Conservation (phyloP, 495 filamentous ascomycete genomes). For the Podospora pseudoanserina region DNA sequence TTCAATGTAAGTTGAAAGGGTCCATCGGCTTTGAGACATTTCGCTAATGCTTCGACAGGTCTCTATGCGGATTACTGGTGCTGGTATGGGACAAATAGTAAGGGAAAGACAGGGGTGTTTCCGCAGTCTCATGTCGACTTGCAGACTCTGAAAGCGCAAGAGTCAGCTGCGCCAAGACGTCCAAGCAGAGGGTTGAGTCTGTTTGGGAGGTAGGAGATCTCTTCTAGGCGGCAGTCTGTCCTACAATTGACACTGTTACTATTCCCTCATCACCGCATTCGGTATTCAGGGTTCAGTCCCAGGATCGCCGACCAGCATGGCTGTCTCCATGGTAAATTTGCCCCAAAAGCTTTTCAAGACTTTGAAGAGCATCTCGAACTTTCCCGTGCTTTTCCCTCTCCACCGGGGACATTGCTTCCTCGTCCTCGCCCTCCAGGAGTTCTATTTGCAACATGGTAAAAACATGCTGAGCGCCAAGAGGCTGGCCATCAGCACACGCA, state of each 20-base stretch:
- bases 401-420: not conserved
- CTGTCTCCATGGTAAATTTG: no score
- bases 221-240: no score
- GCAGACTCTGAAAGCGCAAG: constrained; percentile 10
- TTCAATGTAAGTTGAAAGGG: constrained; percentile 28
- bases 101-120: constrained; percentile 44
- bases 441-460: not conserved
- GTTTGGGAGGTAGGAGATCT: constrained; percentile 5
- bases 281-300: no score
- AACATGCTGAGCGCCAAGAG: not conserved
- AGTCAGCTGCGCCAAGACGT: not conserved
- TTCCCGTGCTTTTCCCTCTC: no score
- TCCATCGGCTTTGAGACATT: no score
- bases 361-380: no score
- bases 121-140: constrained; percentile 24
- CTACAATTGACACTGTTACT: no score
- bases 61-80: constrained; percentile 44
- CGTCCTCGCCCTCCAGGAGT: not conserved
- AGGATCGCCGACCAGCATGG: no score
- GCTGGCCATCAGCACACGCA: not conserved
- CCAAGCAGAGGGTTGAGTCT: constrained; percentile 3
- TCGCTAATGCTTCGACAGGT: constrained; percentile 16
- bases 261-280: no score
- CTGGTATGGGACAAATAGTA: constrained; percentile 43
- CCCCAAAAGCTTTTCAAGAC: no score